Base-by-base conservation (phyloP, 2,329 filamentous ascomycete species). In the Karstenula rhodostoma region DNA sequence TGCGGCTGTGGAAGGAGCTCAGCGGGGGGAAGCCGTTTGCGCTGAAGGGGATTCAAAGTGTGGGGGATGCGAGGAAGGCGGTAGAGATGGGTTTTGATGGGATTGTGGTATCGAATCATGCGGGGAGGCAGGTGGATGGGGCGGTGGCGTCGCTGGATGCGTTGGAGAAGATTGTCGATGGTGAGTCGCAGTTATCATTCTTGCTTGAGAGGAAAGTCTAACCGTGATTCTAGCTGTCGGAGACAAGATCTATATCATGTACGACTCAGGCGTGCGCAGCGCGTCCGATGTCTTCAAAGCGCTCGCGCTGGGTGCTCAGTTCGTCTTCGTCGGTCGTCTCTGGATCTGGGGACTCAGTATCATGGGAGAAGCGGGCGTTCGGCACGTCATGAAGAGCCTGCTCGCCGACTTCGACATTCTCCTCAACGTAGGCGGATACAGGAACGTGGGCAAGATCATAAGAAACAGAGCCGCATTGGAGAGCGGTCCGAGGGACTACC, bases 31-130 rank as follows among this genome's bases (percentile, higher is more conserved):
- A 84, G 79, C 87, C 69, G 66, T 92, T 80, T 78, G 89, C 64
- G 51, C 74, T 92, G 27, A 93, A 92, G 75, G 90, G 90, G 0
- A 85, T 93, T n/a, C 89, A 92, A 78, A 86, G 84, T 15, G 84
- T 86, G 0, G 80, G 81, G 43, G 90, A 93, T 73, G 89, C 89
- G 15, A 79, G 82, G 55, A 82, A 80, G 65, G 87, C 87, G 2
- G 82, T 88, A 37, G 82, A 89, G 54, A 70, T 82, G 13, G 89
- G 87, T 0, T 85, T 86, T 3, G 86, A 92, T 65, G 90, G 87
- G 0, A 90, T 93, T 50, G 83, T 92, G 1, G 80, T 92, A 1
- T 86, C 84, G 15, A 93, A 93, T 66, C 90, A 93, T 72, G 90
- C 89, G 1, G 90, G 90, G 0, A 76, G 90, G 22, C 86, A 89